A percentile compares a stretch with the other conserved stretches of the same genome.
Conservation (phyloP, 306 rosid genomes). For the Vachellia pachyceras region DNA sequence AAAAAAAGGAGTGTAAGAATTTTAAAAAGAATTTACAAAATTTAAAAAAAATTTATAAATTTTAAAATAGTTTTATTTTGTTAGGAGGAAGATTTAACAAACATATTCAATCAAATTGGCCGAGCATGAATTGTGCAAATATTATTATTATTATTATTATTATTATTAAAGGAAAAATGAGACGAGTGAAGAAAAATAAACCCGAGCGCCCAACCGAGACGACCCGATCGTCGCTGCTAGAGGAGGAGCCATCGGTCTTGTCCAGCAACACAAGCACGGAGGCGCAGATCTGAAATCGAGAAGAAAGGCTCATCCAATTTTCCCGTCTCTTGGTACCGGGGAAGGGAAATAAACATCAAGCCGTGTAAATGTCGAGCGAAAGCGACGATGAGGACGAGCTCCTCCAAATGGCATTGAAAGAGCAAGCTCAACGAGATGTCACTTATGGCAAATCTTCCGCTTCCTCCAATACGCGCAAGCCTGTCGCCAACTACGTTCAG, state of each 20-base stretch:
- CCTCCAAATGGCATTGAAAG: constrained; percentile 92
- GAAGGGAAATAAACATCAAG: neutral
- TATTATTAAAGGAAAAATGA: neutral
- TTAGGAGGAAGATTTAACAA: no score
- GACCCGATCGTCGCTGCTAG: neutral
- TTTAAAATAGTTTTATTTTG: no score
- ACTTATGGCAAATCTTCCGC: constrained; percentile 64
- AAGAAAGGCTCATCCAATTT: neutral
- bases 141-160: no score
- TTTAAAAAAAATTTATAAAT: no score
- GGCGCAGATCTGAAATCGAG: constrained; percentile 3
- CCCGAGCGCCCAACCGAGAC: neutral
- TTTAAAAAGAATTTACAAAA: no score
- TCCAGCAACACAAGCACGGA: neutral
- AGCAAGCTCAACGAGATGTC: constrained; percentile 81
- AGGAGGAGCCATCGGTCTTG: neutral
- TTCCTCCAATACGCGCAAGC: constrained; percentile 59
- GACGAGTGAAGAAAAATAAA: neutral
- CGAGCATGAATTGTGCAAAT: no score
- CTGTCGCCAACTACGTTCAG: constrained; percentile 93
- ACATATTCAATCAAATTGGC: no score
- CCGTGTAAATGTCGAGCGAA: constrained; percentile 77
- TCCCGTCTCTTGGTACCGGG: no score
- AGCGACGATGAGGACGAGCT: constrained; percentile 95
- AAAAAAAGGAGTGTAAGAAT: no score